Evolutionary conservation across 495 filamentous ascomycete species (phyloP), one percentile per base, ranked within the genome.

Genomic region (Bombardia bombarda): DNA sequence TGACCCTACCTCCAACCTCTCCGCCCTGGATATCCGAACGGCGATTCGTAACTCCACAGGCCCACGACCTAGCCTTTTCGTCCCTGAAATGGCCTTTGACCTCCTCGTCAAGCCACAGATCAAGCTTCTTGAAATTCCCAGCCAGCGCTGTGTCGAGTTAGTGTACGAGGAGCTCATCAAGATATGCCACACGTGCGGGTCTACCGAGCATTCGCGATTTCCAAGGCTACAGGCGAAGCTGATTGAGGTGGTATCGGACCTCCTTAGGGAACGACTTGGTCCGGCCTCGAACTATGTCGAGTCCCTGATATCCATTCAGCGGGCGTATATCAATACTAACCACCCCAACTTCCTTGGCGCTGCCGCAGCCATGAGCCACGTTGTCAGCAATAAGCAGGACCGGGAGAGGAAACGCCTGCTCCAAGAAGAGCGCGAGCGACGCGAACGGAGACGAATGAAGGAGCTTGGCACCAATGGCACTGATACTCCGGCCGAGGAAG

Each of bases 101-200:
- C 73, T 99, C 2, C 75, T 99, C 16, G 93, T 99, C 17, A 99
- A 97, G 65, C 92, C 92, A 4, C 92, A 99, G 61, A 99, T 99
- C 60, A 95, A 96, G 62, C 75, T 99, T 32, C 72, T 99, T 3
- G 93, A 97, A 61, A 75, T 87, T n/a, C 92, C 92, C 7, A 90
- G 87, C 50, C 93, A 99, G 56, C 77, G 92, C 49, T 99, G 92
- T 54, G 92, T 99, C 21, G 93, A 99, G 63, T 73, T 97, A 16
- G 92, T 99, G 0, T 99, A 99, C 58, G 92, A 99, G 59, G 92
- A 99, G 60, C 76, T 99, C 8, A 99, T 99, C 66, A 99, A 99
- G 63, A 96, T 99, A 42, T 93, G 92, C 61, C 92, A 99, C 61
- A 99, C 92, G 2, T 99, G 92, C 68, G 93, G 93, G 35, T 95